Conservation (phyloP, 148 eudicot species). For the Hydrangea macrophylla region DNA sequence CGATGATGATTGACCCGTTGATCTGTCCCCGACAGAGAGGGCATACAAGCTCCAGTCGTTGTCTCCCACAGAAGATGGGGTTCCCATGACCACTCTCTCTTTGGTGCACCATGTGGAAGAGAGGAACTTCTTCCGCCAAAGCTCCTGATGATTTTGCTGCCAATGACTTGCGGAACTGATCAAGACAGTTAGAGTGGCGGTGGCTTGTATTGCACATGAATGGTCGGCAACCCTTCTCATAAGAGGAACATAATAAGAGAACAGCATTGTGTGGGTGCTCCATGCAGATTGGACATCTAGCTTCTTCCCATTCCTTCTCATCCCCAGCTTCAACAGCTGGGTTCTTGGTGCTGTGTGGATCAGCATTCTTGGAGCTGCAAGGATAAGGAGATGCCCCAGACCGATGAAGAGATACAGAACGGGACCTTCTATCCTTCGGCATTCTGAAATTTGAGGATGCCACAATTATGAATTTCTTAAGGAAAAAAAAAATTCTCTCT, state of each 20-base stretch:
- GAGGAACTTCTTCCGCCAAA: background rate
- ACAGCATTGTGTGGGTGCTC: constrained; percentile 32
- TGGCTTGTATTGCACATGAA: constrained; percentile 29
- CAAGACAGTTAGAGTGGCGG: constrained; percentile 29
- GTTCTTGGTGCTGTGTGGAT: constrained; percentile 8
- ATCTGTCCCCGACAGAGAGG: constrained; percentile 47
- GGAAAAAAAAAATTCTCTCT: no score
- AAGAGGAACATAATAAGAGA: constrained; percentile 28
- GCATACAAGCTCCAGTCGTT: constrained; percentile 17
- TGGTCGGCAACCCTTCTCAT: constrained; percentile 30
- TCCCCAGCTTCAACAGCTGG: constrained; percentile 2
- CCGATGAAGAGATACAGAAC: constrained; percentile 19
- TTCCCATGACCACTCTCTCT: background rate
- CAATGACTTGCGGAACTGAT: constrained; percentile 23
- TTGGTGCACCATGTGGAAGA: background rate
- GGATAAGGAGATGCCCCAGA: constrained; percentile 33
- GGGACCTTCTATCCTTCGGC: constrained; percentile 42
- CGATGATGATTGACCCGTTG: constrained; percentile 27
- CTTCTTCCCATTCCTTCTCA: constrained; percentile 30
- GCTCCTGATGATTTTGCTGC: background rate
- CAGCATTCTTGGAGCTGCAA: constrained; percentile 14
- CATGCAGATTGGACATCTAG: constrained; percentile 31
- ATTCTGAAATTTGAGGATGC: constrained; percentile 17
- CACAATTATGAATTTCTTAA: no score
- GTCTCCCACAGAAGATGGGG: background rate